phyloP scores from a whole-genome alignment of 176 grass and related monocot genomes.

The Cenchrus americanus region DNA sequence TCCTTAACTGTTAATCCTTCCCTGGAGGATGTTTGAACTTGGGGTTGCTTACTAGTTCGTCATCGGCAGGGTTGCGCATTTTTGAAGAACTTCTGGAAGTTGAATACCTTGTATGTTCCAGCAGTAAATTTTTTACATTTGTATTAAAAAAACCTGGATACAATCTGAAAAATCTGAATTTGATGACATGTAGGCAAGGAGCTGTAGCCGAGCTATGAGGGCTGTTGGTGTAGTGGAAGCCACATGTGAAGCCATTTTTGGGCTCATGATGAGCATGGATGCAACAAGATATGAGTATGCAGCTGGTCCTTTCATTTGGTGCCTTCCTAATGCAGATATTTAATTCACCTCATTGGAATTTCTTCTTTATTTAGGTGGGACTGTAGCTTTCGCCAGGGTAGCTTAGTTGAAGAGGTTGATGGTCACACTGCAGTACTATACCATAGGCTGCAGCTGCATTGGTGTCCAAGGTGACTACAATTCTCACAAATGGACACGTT shows the following conservation, averaged over 20 bases:
- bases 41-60: background rate
- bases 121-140: background rate
- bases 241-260: conserved; percentile 88
- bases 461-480: conserved; percentile 75
- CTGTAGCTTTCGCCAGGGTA: conserved; percentile 93
- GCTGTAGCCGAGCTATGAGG: conserved; percentile 86
- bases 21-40: conserved; percentile 11
- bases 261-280: conserved; percentile 97
- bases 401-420: conserved; percentile 97
- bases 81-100: conserved; percentile 93
- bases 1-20: conserved; percentile 24
- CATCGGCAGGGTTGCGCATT: conserved; percentile 80
- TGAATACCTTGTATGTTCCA: conserved; percentile 79
- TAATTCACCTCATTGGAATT: conserved; percentile 18
- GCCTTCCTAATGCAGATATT: background rate
- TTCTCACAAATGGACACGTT: conserved; percentile 17
- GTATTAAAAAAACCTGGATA: background rate
- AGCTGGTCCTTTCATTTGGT: background rate
- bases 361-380: conserved; percentile 76
- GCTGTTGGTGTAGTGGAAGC: conserved; percentile 97
- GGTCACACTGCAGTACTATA: conserved; percentile 89
- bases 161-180: conserved; percentile 18
- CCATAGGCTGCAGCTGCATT: conserved; percentile 84
- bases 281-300: conserved; percentile 84
- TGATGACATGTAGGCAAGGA: conserved; percentile 79